These are phyloP conservation scores for Phaeodactylum tricornutum DNA, from an alignment of 108 stramenopile genomes.

Conservation along the genomic window DNA sequence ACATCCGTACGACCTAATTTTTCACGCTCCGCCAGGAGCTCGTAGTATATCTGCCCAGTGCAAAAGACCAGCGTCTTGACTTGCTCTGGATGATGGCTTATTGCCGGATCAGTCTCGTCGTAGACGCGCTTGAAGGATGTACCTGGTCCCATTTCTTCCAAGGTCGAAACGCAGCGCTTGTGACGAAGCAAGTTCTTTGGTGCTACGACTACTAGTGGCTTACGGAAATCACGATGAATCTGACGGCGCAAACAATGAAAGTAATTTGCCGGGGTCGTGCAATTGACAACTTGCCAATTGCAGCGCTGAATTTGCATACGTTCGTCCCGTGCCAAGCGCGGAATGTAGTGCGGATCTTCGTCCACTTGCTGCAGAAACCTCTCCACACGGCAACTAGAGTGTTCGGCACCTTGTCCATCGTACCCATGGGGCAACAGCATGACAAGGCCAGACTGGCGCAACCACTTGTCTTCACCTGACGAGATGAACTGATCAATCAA, in stretches of 20 bases:
- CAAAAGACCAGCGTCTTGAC: slow-evolving; percentile 93
- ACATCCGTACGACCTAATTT: slow-evolving; percentile 73
- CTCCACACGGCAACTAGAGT: slow-evolving; percentile 95
- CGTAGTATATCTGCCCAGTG: slow-evolving; percentile 98
- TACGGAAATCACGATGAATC: slow-evolving; percentile 98
- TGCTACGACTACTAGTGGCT: slow-evolving; percentile 93
- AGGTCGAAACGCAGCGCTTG: slow-evolving; percentile 72
- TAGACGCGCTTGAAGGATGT: slow-evolving; percentile 82
- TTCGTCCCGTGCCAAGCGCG: slow-evolving; percentile 76
- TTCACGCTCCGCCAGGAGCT: slow-evolving; percentile 86
- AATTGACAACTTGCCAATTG: slow-evolving; percentile 98
- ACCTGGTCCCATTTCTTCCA: slow-evolving; percentile 91
- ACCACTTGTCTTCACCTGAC: slow-evolving; percentile 98
- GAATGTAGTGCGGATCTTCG: slow-evolving; percentile 93
- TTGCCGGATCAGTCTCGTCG: slow-evolving; percentile 63
- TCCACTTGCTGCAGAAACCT: slow-evolving; percentile 95
- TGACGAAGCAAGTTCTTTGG: slow-evolving; percentile 95
- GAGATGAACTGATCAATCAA: slow-evolving; percentile 98
- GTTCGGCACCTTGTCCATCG: slow-evolving; percentile 99
- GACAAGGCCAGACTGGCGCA: slow-evolving; percentile 92
- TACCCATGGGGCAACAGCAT: slow-evolving; percentile 97
- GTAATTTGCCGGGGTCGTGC: slow-evolving; percentile 97
- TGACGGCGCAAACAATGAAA: slow-evolving; percentile 98
- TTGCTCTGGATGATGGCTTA: slow-evolving; percentile 59
- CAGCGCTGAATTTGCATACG: slow-evolving; percentile 91